Conservation (phyloP, 805 yeast species). For the Zygosaccharomyces siamensis region DNA sequence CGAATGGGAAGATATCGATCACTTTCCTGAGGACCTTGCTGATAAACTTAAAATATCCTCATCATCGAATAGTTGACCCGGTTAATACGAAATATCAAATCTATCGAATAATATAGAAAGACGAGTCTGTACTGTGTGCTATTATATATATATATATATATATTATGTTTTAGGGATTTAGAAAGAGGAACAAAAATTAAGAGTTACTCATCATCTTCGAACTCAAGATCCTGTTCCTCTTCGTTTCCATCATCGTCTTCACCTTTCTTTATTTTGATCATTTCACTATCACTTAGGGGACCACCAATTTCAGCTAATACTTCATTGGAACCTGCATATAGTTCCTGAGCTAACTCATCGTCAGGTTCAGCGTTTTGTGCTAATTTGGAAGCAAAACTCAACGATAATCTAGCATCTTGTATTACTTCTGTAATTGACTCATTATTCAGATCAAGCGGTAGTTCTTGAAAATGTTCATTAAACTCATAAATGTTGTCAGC, state of each 20-base stretch:
- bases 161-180: neutral
- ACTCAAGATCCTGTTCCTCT: constrained; percentile 18
- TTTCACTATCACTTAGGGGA: constrained; percentile 41
- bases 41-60: constrained; percentile 11
- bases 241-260: constrained; percentile 38
- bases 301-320: constrained; percentile 60
- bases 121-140: neutral
- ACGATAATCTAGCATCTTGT: constrained; percentile 38
- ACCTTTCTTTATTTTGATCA: constrained; percentile 32
- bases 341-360: constrained; percentile 54
- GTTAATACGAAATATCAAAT: neutral
- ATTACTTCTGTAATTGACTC: constrained; percentile 28
- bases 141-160: constrained; percentile 1
- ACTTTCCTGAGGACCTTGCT: constrained; percentile 30
- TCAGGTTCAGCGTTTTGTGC: constrained; percentile 38
- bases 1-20: constrained; percentile 39
- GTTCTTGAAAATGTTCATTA: constrained; percentile 32
- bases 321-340: constrained; percentile 47
- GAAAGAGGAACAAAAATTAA: neutral
- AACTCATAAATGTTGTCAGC: constrained; percentile 33
- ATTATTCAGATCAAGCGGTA: constrained; percentile 38
- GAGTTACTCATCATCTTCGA: constrained; percentile 8
- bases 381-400: constrained; percentile 39
- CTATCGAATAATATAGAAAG: neutral
- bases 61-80: neutral